Base-by-base conservation (phyloP, 129 eudicot species). In the Erigeron canadensis region DNA sequence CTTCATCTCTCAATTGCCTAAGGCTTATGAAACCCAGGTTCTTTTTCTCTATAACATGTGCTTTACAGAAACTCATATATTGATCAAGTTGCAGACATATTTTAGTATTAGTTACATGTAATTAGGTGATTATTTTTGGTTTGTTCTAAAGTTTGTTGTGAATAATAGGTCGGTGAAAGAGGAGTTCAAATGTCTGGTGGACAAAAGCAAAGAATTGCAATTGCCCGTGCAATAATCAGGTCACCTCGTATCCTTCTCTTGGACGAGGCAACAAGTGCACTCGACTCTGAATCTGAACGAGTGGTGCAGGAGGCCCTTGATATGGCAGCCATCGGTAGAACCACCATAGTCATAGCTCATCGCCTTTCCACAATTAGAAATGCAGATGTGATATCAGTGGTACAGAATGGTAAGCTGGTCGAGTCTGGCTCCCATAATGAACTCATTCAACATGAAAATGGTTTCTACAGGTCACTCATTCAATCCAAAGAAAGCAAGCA, bases 1-100 rank as follows among this genome's bases (percentile, higher is more conserved):
- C 76, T 94, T 94, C 83, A 94, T 90, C 34, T 73, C 77, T 65
- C 89, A 82, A 71, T 85, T 94, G 86, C 97, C 99, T 73, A 85
- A 74, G 67, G 93, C 84, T 21, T 94, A 94, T 75, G 91, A 90
- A 73, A 94, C 99, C n/a, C 97, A 94, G 97, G 99, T 88, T 67
- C 37, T 28, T 67, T 34, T 41, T 39, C 23, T 13, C 6, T 5
- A 50, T 10, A 50, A 50, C 18, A 44, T 10, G 48, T 7, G 11
- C 48, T 44, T 44, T 44, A n/a, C n/a, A n/a, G n/a, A n/a, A n/a
- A n/a, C 6, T 1, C 48, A 44, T 44, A 6, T 2, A 28, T 28
- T 3, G 34, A 28, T 28, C 34, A 28, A 28, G 34, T 28, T 28
- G 2, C 34, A 28, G 34, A 28, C n/a, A n/a, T n/a, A n/a, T n/a